Evolutionary conservation across 495 filamentous ascomycete species (phyloP).

Genomic region (Penicillium psychrofluorescens): DNA sequence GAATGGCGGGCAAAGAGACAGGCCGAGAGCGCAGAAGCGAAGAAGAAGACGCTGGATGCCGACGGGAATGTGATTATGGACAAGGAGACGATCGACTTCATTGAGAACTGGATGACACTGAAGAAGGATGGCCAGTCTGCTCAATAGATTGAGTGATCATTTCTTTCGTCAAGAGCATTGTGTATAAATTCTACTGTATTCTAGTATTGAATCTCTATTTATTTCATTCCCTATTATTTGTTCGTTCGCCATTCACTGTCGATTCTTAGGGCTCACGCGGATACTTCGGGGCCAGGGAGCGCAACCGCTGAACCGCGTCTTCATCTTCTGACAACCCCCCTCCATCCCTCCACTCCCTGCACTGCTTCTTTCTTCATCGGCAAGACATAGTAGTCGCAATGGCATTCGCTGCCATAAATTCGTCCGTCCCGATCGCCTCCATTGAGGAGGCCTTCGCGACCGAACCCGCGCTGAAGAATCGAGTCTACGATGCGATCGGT

Average conservation of each 20-base stretch:
- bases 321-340: conserved; percentile 6
- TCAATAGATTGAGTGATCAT: not conserved
- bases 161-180: conserved; percentile 11
- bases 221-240: not conserved
- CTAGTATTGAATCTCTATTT: conserved; percentile 17
- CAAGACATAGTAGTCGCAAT: conserved; percentile 19
- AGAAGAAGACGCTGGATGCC: conserved; percentile 21
- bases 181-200: conserved; percentile 34
- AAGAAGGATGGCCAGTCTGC: conserved; percentile 5
- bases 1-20: conserved; percentile 16
- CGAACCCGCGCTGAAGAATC: conserved; percentile 35
- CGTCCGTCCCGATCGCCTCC: conserved; percentile 17
- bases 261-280: not conserved
- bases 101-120: conserved; percentile 23
- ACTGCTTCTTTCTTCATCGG: conserved; percentile 5
- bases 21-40: conserved; percentile 17
- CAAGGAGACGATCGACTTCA: conserved; percentile 24
- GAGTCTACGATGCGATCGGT: conserved; percentile 46
- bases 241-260: too few relatives aligned
- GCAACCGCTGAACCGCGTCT: not conserved
- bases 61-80: conserved; percentile 32
- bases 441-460: conserved; percentile 42
- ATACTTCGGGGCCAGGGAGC: conserved; percentile 3
- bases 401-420: conserved; percentile 41
- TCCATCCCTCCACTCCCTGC: conserved; percentile 7